These are phyloP conservation scores for Cicer judaicum DNA, from an alignment of 306 rosid genomes.

Conservation along the genomic window DNA sequence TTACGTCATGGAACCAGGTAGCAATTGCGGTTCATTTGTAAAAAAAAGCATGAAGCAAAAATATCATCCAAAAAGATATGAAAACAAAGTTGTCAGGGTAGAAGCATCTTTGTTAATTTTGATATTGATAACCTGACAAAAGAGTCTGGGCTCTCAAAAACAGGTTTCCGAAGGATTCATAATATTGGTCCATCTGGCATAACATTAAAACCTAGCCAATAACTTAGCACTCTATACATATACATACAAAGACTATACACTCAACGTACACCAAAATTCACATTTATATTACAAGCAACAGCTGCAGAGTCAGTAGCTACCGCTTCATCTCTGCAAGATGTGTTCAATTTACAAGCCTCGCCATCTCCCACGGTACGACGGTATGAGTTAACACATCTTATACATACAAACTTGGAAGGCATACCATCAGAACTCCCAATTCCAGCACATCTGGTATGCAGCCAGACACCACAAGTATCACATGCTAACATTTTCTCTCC, in stretches of 20 bases:
- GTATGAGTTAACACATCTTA: conserved; percentile 25
- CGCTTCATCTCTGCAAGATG: conserved; percentile 54
- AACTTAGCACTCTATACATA: conserved; percentile 41
- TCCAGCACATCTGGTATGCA: conserved; percentile 77
- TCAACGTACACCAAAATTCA: conserved; percentile 59
- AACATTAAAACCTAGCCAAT: not conserved
- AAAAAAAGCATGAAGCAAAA: not conserved
- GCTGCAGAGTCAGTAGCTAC: conserved; percentile 31
- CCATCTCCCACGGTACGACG: conserved; percentile 28
- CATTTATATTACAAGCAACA: conserved; percentile 46
- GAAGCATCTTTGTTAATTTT: no score
- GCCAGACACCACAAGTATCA: conserved; percentile 80
- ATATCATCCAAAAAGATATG: not conserved
- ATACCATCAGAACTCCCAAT: conserved; percentile 50
- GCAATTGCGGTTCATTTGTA: no score
- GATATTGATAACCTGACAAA: not conserved
- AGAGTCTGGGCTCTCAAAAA: conserved; percentile 14
- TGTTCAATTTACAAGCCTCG: conserved; percentile 10
- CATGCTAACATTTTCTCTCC: conserved; percentile 84
- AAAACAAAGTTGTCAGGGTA: not conserved
- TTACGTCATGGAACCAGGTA: no score
- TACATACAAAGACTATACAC: conserved; percentile 37
- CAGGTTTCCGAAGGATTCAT: not conserved
- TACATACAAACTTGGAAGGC: conserved; percentile 60
- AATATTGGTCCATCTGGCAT: not conserved